A percentile compares a stretch with the other conserved stretches of the same genome.
Conservation (phyloP, 768 basidiomycete genomes). For the Tricholoma saponaceum region DNA sequence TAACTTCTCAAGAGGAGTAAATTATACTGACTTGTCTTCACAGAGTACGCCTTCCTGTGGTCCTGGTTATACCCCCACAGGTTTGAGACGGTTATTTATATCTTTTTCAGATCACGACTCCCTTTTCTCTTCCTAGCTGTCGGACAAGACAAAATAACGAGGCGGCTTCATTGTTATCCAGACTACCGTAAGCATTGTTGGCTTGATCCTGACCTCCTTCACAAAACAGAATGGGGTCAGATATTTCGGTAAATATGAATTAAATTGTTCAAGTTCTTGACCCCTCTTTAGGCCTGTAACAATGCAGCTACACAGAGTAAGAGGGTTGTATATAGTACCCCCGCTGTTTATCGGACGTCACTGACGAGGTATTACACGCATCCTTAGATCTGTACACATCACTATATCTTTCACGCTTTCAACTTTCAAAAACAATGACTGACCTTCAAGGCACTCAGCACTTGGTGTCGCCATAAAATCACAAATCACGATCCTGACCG, state of each 20-base stretch:
- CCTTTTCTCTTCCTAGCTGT: constrained; percentile 43
- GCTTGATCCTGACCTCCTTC: constrained; percentile 35
- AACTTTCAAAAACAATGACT: too few species aligned
- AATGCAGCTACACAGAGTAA: constrained; percentile 48
- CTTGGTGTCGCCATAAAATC: constrained; percentile 37
- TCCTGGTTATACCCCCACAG: constrained; percentile 18
- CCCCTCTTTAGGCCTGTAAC: constrained; percentile 30
- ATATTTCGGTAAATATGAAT: constrained; percentile 36
- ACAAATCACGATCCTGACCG: constrained; percentile 33
- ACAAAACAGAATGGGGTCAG: constrained; percentile 31
- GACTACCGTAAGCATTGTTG: constrained; percentile 33
- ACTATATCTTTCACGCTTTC: constrained; percentile 36
- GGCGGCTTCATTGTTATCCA: constrained; percentile 37
- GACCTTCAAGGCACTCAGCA: constrained; percentile 19
- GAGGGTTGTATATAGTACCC: constrained; percentile 22
- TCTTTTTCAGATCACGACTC: constrained; percentile 28
- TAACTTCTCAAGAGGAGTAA: not conserved
- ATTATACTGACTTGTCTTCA: not conserved
- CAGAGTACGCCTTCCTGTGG: constrained; percentile 46
- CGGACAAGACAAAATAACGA: constrained; percentile 40
- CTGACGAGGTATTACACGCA: constrained; percentile 1
- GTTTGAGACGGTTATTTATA: not conserved
- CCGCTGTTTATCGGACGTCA: not conserved
- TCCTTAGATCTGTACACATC: constrained; percentile 27
- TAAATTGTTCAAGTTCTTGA: not conserved